Evolutionary conservation across 2,329 filamentous ascomycete genomes (phyloP).

Genomic region (Tolypocladium guangdongense): DNA sequence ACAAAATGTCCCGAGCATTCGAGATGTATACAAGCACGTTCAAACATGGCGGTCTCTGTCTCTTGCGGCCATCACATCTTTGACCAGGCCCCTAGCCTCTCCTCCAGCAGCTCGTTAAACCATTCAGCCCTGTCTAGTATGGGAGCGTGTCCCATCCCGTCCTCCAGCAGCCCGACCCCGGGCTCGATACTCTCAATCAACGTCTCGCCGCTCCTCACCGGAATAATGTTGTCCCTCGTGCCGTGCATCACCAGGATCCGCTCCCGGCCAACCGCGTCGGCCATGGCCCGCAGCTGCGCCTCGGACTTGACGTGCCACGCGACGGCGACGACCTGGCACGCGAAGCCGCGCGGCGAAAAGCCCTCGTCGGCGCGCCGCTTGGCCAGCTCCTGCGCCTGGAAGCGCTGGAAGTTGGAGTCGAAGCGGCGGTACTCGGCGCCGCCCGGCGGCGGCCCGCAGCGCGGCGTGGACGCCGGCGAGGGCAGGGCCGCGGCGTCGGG

Average conservation of each 20-base stretch:
- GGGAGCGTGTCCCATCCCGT: constrained; percentile 66
- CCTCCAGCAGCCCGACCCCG: constrained; percentile 48
- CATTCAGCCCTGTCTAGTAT: constrained; percentile 60
- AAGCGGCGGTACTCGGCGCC: constrained; percentile 41
- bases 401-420: constrained; percentile 68
- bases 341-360: constrained; percentile 57
- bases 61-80: constrained; percentile 20
- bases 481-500: constrained; percentile 50
- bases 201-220: constrained; percentile 55
- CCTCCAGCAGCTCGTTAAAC: constrained; percentile 54
- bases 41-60: constrained; percentile 2
- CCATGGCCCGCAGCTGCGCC: constrained; percentile 53
- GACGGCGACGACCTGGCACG: constrained; percentile 68
- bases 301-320: constrained; percentile 69
- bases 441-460: constrained; percentile 18
- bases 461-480: constrained; percentile 27
- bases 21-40: not conserved
- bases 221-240: constrained; percentile 67
- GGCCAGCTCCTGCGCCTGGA: constrained; percentile 65
- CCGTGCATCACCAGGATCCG: constrained; percentile 73
- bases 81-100: constrained; percentile 41
- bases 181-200: constrained; percentile 56
- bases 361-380: constrained; percentile 52
- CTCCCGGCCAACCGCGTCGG: constrained; percentile 57
- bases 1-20: not conserved